phyloP scores from a whole-genome alignment of 139 green algal genomes.

The Chlorella ohadii region DNA sequence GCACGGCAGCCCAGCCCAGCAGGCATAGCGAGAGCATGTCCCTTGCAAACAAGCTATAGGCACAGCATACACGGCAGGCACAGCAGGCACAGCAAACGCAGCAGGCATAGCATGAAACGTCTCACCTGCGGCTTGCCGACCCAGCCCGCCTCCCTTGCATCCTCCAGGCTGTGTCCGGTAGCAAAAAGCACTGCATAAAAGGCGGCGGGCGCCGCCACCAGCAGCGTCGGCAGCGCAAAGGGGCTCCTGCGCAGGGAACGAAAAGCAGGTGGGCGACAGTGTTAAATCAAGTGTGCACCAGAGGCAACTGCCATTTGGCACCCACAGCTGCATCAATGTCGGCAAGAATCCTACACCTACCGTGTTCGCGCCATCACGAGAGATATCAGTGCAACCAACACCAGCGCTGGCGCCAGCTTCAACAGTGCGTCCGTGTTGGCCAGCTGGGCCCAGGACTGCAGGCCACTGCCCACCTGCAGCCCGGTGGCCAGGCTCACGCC shows the following conservation, averaged over 20 bases:
- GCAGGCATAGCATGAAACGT: background rate
- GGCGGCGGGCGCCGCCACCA: conserved; percentile 56
- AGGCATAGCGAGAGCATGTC: too few species aligned
- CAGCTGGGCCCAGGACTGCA: background rate
- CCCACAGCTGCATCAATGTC: too few species aligned
- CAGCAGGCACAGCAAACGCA: background rate
- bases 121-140: conserved; percentile 51
- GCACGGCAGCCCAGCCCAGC: too few species aligned
- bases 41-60: too few species aligned
- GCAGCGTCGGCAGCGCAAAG: conserved; percentile 65
- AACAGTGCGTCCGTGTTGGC: conserved; percentile 41
- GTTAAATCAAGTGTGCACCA: too few species aligned
- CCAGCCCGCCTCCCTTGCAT: conserved; percentile 71
- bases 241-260: conserved; percentile 35
- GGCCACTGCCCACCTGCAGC: background rate
- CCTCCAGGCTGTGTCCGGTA: conserved; percentile 47
- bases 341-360: too few species aligned
- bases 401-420: conserved; percentile 66
- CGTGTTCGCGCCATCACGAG: background rate
- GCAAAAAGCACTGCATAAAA: conserved; percentile 42
- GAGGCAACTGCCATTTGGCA: too few species aligned
- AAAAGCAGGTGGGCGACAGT: background rate
- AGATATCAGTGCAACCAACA: conserved; percentile 44
- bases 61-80: too few species aligned
- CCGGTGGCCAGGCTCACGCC: conserved; percentile 33